Base-by-base conservation (phyloP, 2,329 filamentous ascomycete genomes). In the Neoascochyta sp. region DNA sequence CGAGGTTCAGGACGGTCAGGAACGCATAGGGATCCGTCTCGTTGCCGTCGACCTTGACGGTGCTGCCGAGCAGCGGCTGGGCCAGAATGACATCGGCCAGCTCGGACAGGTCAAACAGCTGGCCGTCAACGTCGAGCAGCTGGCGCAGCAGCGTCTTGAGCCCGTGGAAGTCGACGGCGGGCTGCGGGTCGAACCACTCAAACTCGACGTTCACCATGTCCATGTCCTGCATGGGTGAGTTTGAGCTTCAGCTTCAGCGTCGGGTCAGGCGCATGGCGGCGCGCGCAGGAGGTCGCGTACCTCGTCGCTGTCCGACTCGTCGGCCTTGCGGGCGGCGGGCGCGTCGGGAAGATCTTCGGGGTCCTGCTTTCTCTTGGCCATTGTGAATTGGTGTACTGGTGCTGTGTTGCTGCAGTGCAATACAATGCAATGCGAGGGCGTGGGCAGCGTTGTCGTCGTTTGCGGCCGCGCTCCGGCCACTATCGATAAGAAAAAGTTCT, bases 141-240 rank as follows among this genome's bases (percentile, higher is more conserved):
- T 98, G 92, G 38, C 90, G 84, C 37, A 95, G 67, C 6, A 98
- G 78, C 7, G 80, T 83, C 64, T 95, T 95, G 50, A 93, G 77
- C 36, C 92, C 92, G 66, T 96, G 90, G 65, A 96, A 96, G 65
- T 98, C 92, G 51, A 94, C 75, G 6, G 84, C 79, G 2, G 85
- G 74, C 51, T 92, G 83, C 41, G 90, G 94, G 66, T 95, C 93
- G 70, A 96, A 98, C 85, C 88, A 96, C 69, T 98, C 92, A 55
- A 98, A 98, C 46, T 96, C 90, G 35, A 96, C 88, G 58, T 96
- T 83, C 45, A 98, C 80, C 62, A 90, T 83, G 59, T 95, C 85
- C 55, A 88, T 83, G 54, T 95, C 86, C 86, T 94, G 27, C 13
- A 37, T 9, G 21, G 27, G n/a, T n/a, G n/a, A n/a, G n/a, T n/a